Evolutionary conservation across 306 rosid species (phyloP), one percentile per base, ranked within the genome.

Genomic region (Dryas alaskensis): DNA sequence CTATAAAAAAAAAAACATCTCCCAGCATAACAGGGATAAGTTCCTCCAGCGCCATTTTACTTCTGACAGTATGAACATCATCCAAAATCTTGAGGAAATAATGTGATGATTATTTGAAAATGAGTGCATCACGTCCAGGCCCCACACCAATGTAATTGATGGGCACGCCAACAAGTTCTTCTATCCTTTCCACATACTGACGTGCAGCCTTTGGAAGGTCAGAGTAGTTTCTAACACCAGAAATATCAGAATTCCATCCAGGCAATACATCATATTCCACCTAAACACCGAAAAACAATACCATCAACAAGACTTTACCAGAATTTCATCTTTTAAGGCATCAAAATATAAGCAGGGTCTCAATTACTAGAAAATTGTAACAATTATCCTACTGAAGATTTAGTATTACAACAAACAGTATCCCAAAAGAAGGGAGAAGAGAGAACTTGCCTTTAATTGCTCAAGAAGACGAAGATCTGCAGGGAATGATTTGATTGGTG

Each of bases 81-180:
- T 45, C 60, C 13, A 25, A 51, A 37, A 39, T 53, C 19, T 6
- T n/a, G 8, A 37, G 7, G 50, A 65, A 73, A 65, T 4, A 45
- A 45, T 11, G 60, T 22, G 75, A 45, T 17, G 22, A 64, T 82
- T 82, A 94, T 75, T 94, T 94, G 82, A 62, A 84, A 43, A 94
- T 86, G 73, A 94, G 93, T 6, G 99, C 98, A 79, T 94, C 99
- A 2, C 99, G 97, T 63, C 99, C 96, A 31, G 98, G 96, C 8
- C 99, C 93, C 51, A 94, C 92, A 76, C 99, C 99, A 58, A 92
- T 83, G 85, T 94, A 94, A 83, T 92, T 90, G 71, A 94, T 76
- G 13, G 99, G 99, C 65, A 92, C 79, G 40, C 96, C 96, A 39
- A 82, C 89, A 45, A 90, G 97, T 79, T 95, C 92, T 84, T 92